Percentiles rank a stretch among this genome's conserved stretches.
phyloP scores from a whole-genome alignment of 805 yeast genomes.

The Priceomyces castillae region DNA sequence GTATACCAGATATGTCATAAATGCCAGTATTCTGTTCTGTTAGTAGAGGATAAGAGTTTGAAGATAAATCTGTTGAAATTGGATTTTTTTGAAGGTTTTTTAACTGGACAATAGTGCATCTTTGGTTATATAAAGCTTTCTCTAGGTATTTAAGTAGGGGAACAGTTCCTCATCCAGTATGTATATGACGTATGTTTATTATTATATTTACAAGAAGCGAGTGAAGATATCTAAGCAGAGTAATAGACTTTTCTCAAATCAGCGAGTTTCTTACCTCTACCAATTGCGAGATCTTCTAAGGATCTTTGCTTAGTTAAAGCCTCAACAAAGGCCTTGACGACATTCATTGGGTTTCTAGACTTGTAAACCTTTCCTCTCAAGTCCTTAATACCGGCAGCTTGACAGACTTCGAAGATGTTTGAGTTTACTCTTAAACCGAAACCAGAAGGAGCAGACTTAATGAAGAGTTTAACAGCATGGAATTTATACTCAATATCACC shows the following conservation, averaged over 20 bases:
- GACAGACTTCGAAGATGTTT: constrained; percentile 84
- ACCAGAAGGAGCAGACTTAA: constrained; percentile 89
- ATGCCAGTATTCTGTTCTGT: too few species aligned
- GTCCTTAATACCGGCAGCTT: constrained; percentile 91
- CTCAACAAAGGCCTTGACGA: constrained; percentile 83
- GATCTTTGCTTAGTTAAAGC: constrained; percentile 80
- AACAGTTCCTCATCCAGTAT: too few species aligned
- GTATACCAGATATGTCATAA: too few species aligned
- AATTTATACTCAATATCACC: constrained; percentile 80
- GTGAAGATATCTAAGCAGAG: constrained; percentile 34
- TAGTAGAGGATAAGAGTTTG: too few species aligned
- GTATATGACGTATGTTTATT: neutral
- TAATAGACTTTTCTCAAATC: constrained; percentile 91
- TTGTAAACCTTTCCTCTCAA: constrained; percentile 87
- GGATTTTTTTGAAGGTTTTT: too few species aligned
- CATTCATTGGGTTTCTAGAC: constrained; percentile 93
- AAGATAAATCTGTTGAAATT: too few species aligned
- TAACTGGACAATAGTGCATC: too few species aligned
- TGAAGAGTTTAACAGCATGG: constrained; percentile 80
- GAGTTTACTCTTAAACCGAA: constrained; percentile 91
- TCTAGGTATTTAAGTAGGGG: too few species aligned
- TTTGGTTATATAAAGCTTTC: too few species aligned
- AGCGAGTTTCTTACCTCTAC: constrained; percentile 91
- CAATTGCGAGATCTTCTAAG: constrained; percentile 81
- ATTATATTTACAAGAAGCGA: constrained; percentile 9